Evolutionary conservation across 2,329 filamentous ascomycete species (phyloP), one percentile per base, ranked within the genome.

Genomic region (Davidsoniella neocaledoniae): DNA sequence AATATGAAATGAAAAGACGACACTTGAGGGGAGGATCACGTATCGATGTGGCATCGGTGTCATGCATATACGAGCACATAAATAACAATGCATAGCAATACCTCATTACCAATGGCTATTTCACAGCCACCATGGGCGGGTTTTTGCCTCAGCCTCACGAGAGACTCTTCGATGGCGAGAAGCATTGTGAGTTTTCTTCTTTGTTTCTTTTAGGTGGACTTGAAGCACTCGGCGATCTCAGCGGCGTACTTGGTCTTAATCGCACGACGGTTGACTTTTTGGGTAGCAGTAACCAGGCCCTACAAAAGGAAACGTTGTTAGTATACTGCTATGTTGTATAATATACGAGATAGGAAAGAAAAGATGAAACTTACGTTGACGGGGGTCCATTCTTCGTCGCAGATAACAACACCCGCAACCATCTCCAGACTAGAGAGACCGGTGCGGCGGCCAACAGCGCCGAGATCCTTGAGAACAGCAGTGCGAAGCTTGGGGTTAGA

Each of bases 351-450:
- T 33, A 14, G n/a, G 17, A 25, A 45, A 21, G 19, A 4, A 23
- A 5, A 39, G 12, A 5, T 5, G 19, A 19, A 52, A 74, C 83
- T 79, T 69, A 90, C 85, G 61, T 80, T 91, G 53, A 79, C 74
- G 48, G 86, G 83, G 50, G 82, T 90, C 86, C 86, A 94, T 64
- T 93, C 86, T 61, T 90, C 86, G 56, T 90, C 83, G 0, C 81
- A 78, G 51, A 94, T 63, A 23, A 90, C 83, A 17, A 90, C 79
- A 46, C 81, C 84, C 26, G 78, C 73, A 39, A 94, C 72, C 55
- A 81, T 78, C 69, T 93, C 86, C 53, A 91, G 79, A 8, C 75
- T 70, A 1, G 70, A 68, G 44, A 93, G 68, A 17, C 82, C 81
- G 26, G 76, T 79, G 57, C 73, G 75, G 65, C 73, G 77, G 16